phyloP scores from a whole-genome alignment of 2,329 filamentous ascomycete genomes.

The Beauveria asiatica region DNA sequence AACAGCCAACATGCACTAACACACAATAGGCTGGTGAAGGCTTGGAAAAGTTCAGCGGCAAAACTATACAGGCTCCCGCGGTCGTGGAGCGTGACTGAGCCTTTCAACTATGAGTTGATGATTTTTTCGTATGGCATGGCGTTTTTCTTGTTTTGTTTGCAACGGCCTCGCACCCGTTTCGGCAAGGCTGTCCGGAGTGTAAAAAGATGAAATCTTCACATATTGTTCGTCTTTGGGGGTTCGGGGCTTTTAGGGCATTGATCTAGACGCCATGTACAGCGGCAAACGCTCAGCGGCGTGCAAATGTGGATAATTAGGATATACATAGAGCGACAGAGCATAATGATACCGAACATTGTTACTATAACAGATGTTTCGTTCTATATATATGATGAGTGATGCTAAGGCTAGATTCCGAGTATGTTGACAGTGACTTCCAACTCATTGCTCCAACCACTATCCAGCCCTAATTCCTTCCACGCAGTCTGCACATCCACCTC shows the following conservation, averaged over 20 bases:
- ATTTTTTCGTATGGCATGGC: constrained; percentile 4
- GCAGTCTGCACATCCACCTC: constrained; percentile 70
- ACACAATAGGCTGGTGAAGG: constrained; percentile 50
- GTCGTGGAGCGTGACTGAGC: constrained; percentile 38
- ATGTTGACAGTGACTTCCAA: constrained; percentile 52
- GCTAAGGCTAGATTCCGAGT: not conserved
- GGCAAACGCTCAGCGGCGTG: not conserved
- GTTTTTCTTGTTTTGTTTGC: constrained; percentile 1
- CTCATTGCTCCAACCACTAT: constrained; percentile 73
- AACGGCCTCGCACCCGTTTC: not conserved
- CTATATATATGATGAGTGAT: not conserved
- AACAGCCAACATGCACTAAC: constrained; percentile 15
- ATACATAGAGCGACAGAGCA: not conserved
- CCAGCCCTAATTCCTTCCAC: constrained; percentile 65
- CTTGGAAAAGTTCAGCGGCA: constrained; percentile 46
- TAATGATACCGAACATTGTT: not conserved
- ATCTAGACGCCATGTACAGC: not conserved
- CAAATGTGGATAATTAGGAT: not conserved
- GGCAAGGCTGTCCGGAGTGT: not conserved
- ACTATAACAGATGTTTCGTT: not conserved
- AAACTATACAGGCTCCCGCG: constrained; percentile 43
- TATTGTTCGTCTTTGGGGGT: not conserved
- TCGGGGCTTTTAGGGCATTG: not conserved
- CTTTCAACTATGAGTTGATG: not conserved
- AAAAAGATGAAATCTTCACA: not conserved